Conservation (phyloP, 2,329 filamentous ascomycete species). For the Blumeria hordei region DNA sequence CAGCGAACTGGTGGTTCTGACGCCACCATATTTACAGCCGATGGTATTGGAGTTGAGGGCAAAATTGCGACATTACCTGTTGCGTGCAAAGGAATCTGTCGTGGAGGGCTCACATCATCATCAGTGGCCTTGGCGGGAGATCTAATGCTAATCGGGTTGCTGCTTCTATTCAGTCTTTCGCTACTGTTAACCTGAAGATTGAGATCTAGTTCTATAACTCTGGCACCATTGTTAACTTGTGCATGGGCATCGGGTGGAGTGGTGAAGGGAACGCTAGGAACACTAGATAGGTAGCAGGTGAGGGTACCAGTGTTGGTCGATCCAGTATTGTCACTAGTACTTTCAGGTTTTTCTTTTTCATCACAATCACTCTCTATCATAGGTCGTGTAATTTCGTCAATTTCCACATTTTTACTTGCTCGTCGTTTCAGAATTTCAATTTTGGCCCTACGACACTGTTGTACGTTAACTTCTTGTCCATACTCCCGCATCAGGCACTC, state of each 20-base stretch:
- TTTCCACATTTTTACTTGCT: neutral
- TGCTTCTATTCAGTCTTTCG: too few species aligned
- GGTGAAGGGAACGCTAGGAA: neutral
- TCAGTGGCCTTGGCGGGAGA: neutral
- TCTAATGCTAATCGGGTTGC: too few species aligned
- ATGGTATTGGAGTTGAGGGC: constrained; percentile 6
- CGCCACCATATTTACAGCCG: constrained; percentile 8
- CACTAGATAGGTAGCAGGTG: too few species aligned
- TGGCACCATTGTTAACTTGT: neutral
- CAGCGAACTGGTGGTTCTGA: constrained; percentile 12
- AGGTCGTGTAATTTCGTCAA: too few species aligned
- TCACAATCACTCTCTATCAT: constrained; percentile 2
- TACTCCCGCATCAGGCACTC: constrained; percentile 24
- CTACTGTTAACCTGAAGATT: constrained; percentile 5
- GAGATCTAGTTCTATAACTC: constrained; percentile 5
- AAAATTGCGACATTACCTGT: constrained; percentile 11
- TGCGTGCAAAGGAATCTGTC: constrained; percentile 9
- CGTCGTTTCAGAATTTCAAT: constrained; percentile 14
- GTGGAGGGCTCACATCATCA: neutral
- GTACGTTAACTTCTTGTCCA: constrained; percentile 14
- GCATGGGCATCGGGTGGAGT: constrained; percentile 1
- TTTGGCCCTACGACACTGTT: constrained; percentile 15
- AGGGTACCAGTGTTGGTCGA: neutral
- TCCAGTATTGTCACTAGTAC: neutral
- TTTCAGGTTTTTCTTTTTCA: constrained; percentile 1